A percentile compares a stretch with the other conserved stretches of the same genome.
These are phyloP conservation scores for Dactylellina leptospora DNA, from an alignment of 2,329 filamentous ascomycete genomes.

Conservation along the genomic window DNA sequence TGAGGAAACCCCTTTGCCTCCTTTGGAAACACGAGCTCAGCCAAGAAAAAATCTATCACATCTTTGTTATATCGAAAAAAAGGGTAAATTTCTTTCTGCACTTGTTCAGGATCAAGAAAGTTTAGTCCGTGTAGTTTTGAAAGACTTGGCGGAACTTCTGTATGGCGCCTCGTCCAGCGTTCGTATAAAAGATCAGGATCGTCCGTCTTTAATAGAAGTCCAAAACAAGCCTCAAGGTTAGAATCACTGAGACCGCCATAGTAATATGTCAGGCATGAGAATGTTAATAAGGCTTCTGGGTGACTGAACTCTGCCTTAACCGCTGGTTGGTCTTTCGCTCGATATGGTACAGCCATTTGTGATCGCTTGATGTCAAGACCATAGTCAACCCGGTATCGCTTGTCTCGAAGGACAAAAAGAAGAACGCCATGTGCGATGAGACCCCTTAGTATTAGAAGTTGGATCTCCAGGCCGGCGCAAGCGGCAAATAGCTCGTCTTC, in stretches of 20 bases:
- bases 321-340: constrained; percentile 69
- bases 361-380: constrained; percentile 64
- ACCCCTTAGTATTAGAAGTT: constrained; percentile 66
- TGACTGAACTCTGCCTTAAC: constrained; percentile 69
- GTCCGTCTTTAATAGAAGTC: constrained; percentile 65
- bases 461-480: constrained; percentile 49
- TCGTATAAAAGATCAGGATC: constrained; percentile 66
- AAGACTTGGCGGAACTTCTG: constrained; percentile 60
- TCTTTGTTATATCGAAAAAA: constrained; percentile 65
- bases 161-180: constrained; percentile 61
- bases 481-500: constrained; percentile 8
- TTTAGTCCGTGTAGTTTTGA: constrained; percentile 58
- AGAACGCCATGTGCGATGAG: constrained; percentile 68
- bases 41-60: constrained; percentile 72
- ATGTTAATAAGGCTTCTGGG: constrained; percentile 68
- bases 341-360: constrained; percentile 69
- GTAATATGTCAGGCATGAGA: constrained; percentile 69
- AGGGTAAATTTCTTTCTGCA: constrained; percentile 68
- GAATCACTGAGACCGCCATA: constrained; percentile 66
- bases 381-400: constrained; percentile 73
- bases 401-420: constrained; percentile 65
- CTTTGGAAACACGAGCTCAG: constrained; percentile 68
- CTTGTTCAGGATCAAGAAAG: constrained; percentile 8
- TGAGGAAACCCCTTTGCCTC: constrained; percentile 71
- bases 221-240: constrained; percentile 65